Conservation (phyloP, 495 filamentous ascomycete genomes). For the Staphylotrichum longicolle region DNA sequence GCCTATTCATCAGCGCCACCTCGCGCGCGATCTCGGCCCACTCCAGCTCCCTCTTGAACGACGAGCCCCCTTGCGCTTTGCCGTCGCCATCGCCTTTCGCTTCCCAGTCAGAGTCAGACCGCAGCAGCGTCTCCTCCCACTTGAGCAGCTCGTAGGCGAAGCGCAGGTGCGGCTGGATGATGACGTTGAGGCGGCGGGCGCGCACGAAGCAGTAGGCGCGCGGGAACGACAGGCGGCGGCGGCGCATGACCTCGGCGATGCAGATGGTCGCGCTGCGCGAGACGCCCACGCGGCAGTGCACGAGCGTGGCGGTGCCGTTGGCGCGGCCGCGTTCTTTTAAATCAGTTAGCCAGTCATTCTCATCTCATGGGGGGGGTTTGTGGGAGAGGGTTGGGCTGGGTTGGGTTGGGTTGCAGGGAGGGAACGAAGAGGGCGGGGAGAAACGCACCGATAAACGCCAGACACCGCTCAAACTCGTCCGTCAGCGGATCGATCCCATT, state of each 20-base stretch:
- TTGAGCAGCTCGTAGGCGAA: conserved; percentile 77
- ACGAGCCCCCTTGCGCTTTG: conserved; percentile 46
- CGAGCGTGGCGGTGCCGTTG: conserved; percentile 79
- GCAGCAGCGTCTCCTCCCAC: conserved; percentile 73
- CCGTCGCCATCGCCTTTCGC: background rate
- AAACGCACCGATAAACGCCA: conserved; percentile 85
- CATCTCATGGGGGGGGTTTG: background rate
- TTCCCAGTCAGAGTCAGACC: too few species aligned
- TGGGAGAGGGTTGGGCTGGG: background rate
- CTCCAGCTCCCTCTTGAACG: conserved; percentile 72
- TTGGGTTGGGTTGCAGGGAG: background rate
- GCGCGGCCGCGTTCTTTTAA: conserved; percentile 70
- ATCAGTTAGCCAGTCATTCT: too few species aligned
- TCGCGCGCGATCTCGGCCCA: conserved; percentile 87
- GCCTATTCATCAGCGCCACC: conserved; percentile 92
- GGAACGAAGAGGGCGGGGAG: conserved; percentile 7
- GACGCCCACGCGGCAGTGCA: conserved; percentile 95
- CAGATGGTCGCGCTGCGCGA: conserved; percentile 95
- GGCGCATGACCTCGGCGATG: conserved; percentile 94
- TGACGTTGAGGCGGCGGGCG: conserved; percentile 74
- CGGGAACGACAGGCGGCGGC: conserved; percentile 76
- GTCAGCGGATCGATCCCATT: conserved; percentile 93
- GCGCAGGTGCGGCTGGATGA: conserved; percentile 60
- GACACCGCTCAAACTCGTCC: conserved; percentile 79
- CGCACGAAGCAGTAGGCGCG: conserved; percentile 95